These are phyloP conservation scores for Xanthoconium separans DNA, from an alignment of 1,284 basidiomycete genomes.

Conservation along the genomic window DNA sequence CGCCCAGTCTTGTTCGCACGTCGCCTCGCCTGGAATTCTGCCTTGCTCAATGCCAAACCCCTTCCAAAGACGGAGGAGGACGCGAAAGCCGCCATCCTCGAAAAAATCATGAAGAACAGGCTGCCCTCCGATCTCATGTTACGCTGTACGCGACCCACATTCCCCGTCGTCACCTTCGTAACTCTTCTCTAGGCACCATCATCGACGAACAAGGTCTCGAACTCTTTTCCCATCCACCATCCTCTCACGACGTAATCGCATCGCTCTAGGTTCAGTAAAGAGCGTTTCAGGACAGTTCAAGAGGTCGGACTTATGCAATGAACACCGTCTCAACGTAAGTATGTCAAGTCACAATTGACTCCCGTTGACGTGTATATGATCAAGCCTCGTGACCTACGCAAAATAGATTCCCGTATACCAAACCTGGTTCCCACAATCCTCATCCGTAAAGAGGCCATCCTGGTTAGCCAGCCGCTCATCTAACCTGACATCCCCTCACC, in stretches of 20 bases:
- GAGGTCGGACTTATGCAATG: conserved; percentile 83
- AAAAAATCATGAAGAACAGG: conserved; percentile 78
- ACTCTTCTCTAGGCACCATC: conserved; percentile 66
- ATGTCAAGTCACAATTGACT: conserved; percentile 17
- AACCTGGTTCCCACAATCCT: conserved; percentile 95
- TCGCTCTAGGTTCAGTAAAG: conserved; percentile 72
- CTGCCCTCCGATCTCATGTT: conserved; percentile 81
- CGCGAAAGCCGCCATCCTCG: conserved; percentile 68
- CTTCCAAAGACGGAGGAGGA: conserved; percentile 50
- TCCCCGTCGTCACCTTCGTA: conserved; percentile 9
- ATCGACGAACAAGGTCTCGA: conserved; percentile 74
- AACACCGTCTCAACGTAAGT: conserved; percentile 86
- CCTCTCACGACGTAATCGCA: conserved; percentile 31
- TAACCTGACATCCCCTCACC: not conserved
- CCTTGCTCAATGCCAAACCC: conserved; percentile 13
- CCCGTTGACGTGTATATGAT: conserved; percentile 22
- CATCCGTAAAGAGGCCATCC: conserved; percentile 82
- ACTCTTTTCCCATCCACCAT: conserved; percentile 16
- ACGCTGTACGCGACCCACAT: conserved; percentile 57
- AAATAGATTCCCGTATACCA: conserved; percentile 93
- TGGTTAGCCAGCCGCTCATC: conserved; percentile 49
- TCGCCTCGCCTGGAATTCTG: conserved; percentile 29
- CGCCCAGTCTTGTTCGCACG: conserved; percentile 8
- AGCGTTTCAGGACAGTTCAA: conserved; percentile 90
- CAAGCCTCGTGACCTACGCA: conserved; percentile 93